phyloP scores from a whole-genome alignment of 73 alveolate species.

The Paramecium biaurelia region DNA sequence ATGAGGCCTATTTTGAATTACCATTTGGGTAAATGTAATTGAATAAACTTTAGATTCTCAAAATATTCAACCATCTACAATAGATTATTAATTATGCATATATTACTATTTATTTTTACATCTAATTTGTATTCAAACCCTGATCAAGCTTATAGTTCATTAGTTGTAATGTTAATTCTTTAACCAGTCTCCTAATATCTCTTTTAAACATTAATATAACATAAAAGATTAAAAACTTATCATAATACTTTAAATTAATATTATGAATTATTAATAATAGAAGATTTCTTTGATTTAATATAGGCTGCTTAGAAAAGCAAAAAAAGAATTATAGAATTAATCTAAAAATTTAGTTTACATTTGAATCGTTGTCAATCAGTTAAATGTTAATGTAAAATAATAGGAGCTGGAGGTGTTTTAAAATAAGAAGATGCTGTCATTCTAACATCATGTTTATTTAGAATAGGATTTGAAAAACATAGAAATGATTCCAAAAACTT shows the following conservation, averaged over 20 bases:
- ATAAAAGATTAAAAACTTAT: not conserved
- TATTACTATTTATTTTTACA: not conserved
- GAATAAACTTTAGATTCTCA: not conserved
- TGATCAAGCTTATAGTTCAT: not conserved
- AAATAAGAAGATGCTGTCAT: not conserved
- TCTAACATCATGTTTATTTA: not conserved
- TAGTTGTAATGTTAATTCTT: not conserved
- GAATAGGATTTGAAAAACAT: not conserved
- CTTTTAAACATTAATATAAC: not conserved
- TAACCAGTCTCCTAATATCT: not conserved
- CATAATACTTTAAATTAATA: constrained; percentile 14
- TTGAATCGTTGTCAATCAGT: not conserved
- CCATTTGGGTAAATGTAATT: constrained; percentile 13
- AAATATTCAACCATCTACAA: not conserved
- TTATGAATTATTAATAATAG: not conserved
- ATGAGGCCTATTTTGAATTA: not conserved
- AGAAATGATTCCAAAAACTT: not conserved
- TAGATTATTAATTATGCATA: not conserved
- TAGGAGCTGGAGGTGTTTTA: constrained; percentile 1
- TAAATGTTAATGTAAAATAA: not conserved
- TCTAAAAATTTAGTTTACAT: constrained; percentile 5
- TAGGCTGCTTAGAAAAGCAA: not conserved
- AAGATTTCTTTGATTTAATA: constrained; percentile 17
- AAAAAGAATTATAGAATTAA: not conserved
- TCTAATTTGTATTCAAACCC: not conserved